Evolutionary conservation across 345 rosid genomes (phyloP), one percentile per base, ranked within the genome.

Genomic region (Ricinus communis): DNA sequence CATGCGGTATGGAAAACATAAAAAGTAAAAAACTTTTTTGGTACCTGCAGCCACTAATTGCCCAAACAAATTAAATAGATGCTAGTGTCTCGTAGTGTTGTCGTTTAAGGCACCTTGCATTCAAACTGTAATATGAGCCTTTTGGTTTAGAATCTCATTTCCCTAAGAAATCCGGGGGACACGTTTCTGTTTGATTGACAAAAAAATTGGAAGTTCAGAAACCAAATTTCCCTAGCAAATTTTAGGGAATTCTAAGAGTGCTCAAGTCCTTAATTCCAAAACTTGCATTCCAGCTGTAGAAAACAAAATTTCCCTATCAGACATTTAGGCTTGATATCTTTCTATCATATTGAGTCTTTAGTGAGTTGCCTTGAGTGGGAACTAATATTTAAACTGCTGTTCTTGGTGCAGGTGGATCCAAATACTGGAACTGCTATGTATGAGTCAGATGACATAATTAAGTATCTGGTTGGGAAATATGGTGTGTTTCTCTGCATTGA

Each of bases 341-440:
- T 18, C 16, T 5, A 4, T 41, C 1, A 18, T 24, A 10, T 70
- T 33, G 18, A 47, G 22, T 61, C 10, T 74, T n/a, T 33, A 8
- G 55, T 18, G 43, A 66, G 65, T 54, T n/a, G n/a, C n/a, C n/a
- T n/a, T 16, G 22, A 58, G 2, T n/a, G 40, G n/a, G 25, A 70
- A 40, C 66, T 64, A 69, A 60, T 46, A 25, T 70, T 68, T 58
- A 31, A 7, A 65, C 2, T 18, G 74, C 73, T 62, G 59, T 71
- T 71, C 40, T 65, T 62, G 69, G 33, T 81, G 77, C 81, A 91
- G 96, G 93, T 91, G 45, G 98, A 91, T 85, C 97, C 96, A 50
- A 94, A 94, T 81, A 87, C 95, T 19, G 96, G 97, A 64, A 88
- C 84, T 76, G 79, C 95, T 47, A 91, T 94, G 92, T 91, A 94